These are phyloP conservation scores for Megacollybia marginata DNA, from an alignment of 768 basidiomycete genomes.

Conservation along the genomic window DNA sequence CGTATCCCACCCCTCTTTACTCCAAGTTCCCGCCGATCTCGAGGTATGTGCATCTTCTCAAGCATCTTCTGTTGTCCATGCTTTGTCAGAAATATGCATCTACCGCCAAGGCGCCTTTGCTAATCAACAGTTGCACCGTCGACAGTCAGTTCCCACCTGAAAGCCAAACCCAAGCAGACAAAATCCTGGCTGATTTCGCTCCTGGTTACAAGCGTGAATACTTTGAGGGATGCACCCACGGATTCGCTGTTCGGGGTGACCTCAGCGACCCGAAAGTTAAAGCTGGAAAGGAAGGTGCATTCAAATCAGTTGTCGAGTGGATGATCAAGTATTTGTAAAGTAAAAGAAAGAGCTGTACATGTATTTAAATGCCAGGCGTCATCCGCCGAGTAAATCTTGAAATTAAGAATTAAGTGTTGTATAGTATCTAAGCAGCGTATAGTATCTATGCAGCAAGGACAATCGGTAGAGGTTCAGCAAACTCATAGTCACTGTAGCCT, in stretches of 20 bases:
- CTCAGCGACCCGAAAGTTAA: slow-evolving; percentile 42
- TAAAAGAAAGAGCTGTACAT: not conserved
- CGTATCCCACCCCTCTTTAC: slow-evolving; percentile 56
- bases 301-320: slow-evolving; percentile 50
- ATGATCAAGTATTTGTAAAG: slow-evolving; percentile 31
- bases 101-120: slow-evolving; percentile 43
- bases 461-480: slow-evolving; percentile 12
- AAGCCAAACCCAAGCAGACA: slow-evolving; percentile 36
- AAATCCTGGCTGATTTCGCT: slow-evolving; percentile 34
- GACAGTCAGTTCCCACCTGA: slow-evolving; percentile 46
- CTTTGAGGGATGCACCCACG: slow-evolving; percentile 43
- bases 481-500: slow-evolving; percentile 25
- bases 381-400: no score
- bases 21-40: slow-evolving; percentile 52
- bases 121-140: slow-evolving; percentile 59
- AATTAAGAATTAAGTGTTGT: no score
- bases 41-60: slow-evolving; percentile 29
- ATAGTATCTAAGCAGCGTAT: no score
- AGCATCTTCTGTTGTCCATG: not conserved
- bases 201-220: slow-evolving; percentile 44
- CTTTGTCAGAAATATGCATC: slow-evolving; percentile 36
- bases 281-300: slow-evolving; percentile 58
- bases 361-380: not conserved
- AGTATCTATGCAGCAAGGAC: no score
- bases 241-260: slow-evolving; percentile 48